Conservation (phyloP, 2,329 filamentous ascomycete genomes). For the Clarireedia sp. region DNA sequence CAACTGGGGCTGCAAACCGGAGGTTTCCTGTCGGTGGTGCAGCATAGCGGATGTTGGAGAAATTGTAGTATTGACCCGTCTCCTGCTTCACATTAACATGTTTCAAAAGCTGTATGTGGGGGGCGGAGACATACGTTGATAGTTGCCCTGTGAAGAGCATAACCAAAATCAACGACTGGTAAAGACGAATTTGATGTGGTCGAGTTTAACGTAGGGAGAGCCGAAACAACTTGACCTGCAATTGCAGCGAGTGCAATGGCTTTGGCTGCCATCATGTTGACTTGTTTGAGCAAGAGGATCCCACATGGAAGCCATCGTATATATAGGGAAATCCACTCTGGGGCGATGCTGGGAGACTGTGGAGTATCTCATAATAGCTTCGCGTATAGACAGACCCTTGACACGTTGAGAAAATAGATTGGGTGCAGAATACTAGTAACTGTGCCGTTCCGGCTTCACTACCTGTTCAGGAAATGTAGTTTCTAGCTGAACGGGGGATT, state of each 20-base stretch:
- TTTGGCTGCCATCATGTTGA: slow-evolving; percentile 4
- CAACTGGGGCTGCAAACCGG: slow-evolving; percentile 36
- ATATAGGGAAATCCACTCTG: background rate
- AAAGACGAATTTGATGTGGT: slow-evolving; percentile 1
- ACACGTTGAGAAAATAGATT: too few relatives aligned
- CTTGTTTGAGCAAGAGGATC: background rate
- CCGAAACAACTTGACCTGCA: background rate
- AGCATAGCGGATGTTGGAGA: slow-evolving; percentile 39
- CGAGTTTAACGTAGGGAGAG: background rate
- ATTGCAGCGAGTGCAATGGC: background rate
- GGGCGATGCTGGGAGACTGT: too few relatives aligned
- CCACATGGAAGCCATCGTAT: background rate
- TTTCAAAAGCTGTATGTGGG: background rate
- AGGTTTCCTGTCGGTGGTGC: slow-evolving; percentile 36
- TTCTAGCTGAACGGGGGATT: too few relatives aligned
- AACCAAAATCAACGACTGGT: slow-evolving; percentile 27
- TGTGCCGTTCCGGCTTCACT: too few relatives aligned
- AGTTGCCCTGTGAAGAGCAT: slow-evolving; percentile 26
- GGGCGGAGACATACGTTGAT: slow-evolving; percentile 22
- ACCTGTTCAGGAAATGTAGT: too few relatives aligned
- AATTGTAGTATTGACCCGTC: slow-evolving; percentile 31
- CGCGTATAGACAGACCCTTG: too few relatives aligned
- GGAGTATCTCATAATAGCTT: too few relatives aligned
- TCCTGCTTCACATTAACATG: slow-evolving; percentile 17
- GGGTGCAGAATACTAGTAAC: too few relatives aligned